These are phyloP conservation scores for Ehretia macrophylla DNA, from an alignment of 257 asterid genomes.

Conservation along the genomic window DNA sequence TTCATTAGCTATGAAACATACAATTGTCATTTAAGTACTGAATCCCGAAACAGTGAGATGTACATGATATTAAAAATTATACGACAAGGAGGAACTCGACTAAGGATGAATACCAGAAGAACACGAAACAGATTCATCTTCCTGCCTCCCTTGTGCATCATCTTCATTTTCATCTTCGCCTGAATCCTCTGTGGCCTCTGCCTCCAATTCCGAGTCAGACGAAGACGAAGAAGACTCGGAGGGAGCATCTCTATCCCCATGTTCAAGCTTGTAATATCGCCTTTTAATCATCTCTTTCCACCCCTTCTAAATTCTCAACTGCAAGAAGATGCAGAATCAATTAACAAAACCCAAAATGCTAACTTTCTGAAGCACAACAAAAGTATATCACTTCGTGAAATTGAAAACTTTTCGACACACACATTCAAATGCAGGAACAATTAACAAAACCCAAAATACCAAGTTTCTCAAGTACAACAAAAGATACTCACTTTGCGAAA, in stretches of 20 bases:
- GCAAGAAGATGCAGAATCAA: constrained; percentile 18
- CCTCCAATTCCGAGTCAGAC: constrained; percentile 60
- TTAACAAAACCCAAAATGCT: too few relatives aligned
- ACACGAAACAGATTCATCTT: constrained; percentile 36
- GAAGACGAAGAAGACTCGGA: constrained; percentile 73
- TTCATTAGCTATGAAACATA: too few relatives aligned
- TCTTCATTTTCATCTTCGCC: constrained; percentile 42
- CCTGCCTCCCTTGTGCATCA: constrained; percentile 32
- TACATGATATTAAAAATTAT: too few relatives aligned
- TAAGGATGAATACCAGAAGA: constrained; percentile 26
- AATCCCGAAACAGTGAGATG: too few relatives aligned
- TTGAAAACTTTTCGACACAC: too few relatives aligned
- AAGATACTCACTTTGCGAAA: background rate
- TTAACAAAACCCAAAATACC: background rate
- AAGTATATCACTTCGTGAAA: too few relatives aligned
- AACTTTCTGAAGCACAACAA: too few relatives aligned
- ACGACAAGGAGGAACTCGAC: too few relatives aligned
- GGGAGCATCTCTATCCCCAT: constrained; percentile 66
- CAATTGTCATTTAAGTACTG: too few relatives aligned
- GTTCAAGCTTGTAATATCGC: constrained; percentile 72
- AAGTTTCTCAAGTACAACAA: background rate
- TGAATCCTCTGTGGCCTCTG: constrained; percentile 42
- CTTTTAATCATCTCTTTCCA: constrained; percentile 62
- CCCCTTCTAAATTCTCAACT: constrained; percentile 30
- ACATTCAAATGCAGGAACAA: background rate